These are phyloP conservation scores for Melaleuca alternifolia DNA, from an alignment of 345 rosid genomes.

Conservation along the genomic window DNA sequence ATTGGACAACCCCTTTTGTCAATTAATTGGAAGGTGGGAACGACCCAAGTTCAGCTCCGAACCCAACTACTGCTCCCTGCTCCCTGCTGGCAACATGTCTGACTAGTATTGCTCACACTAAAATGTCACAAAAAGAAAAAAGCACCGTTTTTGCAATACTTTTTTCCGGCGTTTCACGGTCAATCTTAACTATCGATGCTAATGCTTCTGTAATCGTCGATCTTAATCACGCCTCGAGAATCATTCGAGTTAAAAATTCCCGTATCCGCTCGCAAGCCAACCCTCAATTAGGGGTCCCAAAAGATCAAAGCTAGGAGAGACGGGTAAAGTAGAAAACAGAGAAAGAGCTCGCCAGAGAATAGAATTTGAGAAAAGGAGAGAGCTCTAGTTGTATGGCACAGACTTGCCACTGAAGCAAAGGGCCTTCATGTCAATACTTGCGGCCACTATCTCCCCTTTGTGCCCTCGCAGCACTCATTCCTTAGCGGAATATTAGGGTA, in stretches of 20 bases:
- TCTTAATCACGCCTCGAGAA: background rate
- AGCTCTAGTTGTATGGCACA: background rate
- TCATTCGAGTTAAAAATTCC: background rate
- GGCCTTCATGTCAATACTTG: background rate
- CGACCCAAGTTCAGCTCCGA: background rate
- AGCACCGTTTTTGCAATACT: background rate
- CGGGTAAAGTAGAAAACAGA: background rate
- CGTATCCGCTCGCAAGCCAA: background rate
- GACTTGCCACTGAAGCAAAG: constrained; percentile 3
- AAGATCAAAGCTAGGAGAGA: background rate
- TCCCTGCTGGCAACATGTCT: background rate
- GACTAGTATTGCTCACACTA: background rate
- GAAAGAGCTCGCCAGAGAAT: background rate
- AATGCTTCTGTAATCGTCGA: too few relatives aligned
- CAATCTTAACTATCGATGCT: background rate
- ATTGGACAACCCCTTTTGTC: background rate
- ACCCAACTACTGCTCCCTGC: background rate
- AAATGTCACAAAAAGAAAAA: background rate
- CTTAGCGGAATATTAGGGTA: background rate
- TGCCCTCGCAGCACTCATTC: background rate
- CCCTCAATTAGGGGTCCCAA: background rate
- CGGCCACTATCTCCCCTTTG: background rate
- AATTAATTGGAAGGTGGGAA: background rate
- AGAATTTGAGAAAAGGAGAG: too few relatives aligned
- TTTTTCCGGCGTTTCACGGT: background rate